Base-by-base conservation (phyloP, 2,329 filamentous ascomycete species). In the Pyricularia grisea region DNA sequence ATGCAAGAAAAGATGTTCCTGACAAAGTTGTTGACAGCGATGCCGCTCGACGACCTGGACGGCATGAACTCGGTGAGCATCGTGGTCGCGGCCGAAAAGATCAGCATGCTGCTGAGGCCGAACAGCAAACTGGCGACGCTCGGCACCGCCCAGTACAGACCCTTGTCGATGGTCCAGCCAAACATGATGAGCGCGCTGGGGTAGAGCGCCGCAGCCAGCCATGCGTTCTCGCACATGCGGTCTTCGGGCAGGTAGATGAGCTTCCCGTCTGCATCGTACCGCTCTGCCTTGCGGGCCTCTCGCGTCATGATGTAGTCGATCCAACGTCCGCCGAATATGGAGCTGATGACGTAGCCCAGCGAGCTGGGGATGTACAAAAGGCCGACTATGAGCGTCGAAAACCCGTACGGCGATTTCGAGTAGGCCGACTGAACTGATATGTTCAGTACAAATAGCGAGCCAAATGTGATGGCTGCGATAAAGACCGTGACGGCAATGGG, bases 11-110 rank as follows among this genome's bases (percentile, higher is more conserved):
- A 89, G 58, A 93, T 92, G 73, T 94, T 95, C 66, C 92, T 82
- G 67, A 92, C 83, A 74, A 94, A 92, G 76, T 94, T 94, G 78
- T 94, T 94, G 63, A 94, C 82, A 0, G 92, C 92, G 3, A 94
- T 90, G 0, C 91, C 92, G 12, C 86, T 86, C 4, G 88, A 91
- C 67, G 89, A 90, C 71, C 85, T 84, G 61, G 87, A 84, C 17
- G 91, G 91, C 83, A 94, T 90, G 75, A 94, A 93, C 75, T 95
- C 92, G 0, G 92, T 94, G 72, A 95, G 81, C 90, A 95, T 93
- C 0, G 92, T 95, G 0, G 91, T 93, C 0, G 87, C 83, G 73
- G 88, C 85, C 66, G 87, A 85, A 78, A 92, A 93, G 33, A 93
- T 88, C 4, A 95, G 82, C 92, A 96, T 95, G 36, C 86, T 90